phyloP scores from a whole-genome alignment of 331 rosid genomes.

The Rhamnella rubrinervis region DNA sequence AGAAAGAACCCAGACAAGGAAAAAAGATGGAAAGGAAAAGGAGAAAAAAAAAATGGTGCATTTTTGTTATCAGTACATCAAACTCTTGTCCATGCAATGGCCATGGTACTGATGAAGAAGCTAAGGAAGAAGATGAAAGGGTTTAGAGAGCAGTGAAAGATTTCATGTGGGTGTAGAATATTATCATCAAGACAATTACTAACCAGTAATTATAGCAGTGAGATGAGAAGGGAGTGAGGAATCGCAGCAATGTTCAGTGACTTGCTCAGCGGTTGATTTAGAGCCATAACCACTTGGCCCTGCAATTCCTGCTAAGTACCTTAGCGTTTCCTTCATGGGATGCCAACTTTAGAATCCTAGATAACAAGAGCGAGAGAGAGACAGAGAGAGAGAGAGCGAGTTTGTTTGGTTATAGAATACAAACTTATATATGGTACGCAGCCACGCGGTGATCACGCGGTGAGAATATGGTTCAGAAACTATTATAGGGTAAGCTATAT shows the following conservation, averaged over 20 bases:
- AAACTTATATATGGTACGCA: constrained; percentile 11
- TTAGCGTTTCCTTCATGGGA: constrained; percentile 80
- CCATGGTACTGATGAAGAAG: neutral
- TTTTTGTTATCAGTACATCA: too few relatives aligned
- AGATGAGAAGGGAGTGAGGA: constrained; percentile 43
- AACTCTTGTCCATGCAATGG: too few relatives aligned
- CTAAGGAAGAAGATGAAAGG: neutral
- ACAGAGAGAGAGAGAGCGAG: neutral
- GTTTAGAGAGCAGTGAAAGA: neutral
- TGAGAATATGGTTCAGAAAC: neutral
- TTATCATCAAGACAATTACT: constrained; percentile 3
- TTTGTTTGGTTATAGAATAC: constrained; percentile 15
- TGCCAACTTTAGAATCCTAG: constrained; percentile 35
- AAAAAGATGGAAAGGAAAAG: neutral
- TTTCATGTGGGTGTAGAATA: neutral
- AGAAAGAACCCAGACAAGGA: too few relatives aligned
- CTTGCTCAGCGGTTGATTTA: constrained; percentile 91
- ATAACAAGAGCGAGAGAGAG: constrained; percentile 14
- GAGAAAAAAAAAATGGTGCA: neutral
- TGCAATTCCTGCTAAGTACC: constrained; percentile 92
- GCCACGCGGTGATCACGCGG: too few relatives aligned
- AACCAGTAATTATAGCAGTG: constrained; percentile 90
- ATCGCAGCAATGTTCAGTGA: constrained; percentile 41
- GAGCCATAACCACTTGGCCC: constrained; percentile 99
- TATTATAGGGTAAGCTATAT: constrained; percentile 13